A percentile compares a stretch with the other conserved stretches of the same genome.
phyloP scores from a whole-genome alignment of 202 grass and related monocot species.

The Schoenoplectus tabernaemontani region DNA sequence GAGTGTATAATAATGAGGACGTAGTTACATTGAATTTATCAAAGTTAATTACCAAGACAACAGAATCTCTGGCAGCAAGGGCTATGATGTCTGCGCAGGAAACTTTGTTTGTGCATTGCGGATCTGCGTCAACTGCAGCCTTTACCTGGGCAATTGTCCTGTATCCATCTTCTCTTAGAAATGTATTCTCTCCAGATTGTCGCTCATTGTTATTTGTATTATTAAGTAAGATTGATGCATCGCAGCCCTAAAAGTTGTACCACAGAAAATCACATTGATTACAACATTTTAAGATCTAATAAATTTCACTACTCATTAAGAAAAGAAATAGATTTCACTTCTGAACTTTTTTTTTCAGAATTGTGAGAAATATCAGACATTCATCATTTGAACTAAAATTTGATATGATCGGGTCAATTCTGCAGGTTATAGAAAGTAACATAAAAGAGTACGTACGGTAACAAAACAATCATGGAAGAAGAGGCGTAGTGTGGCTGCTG shows the following conservation, averaged over 20 bases:
- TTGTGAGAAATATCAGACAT: neutral
- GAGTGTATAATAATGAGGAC: neutral
- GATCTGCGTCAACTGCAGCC: conserved; percentile 57
- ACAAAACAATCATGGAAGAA: conserved; percentile 26
- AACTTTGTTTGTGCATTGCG: conserved; percentile 43
- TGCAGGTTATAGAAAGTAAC: neutral
- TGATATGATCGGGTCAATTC: neutral
- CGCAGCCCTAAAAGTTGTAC: conserved; percentile 28
- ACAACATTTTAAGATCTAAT: too few relatives aligned
- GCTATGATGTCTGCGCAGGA: conserved; percentile 86
- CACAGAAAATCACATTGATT: too few relatives aligned
- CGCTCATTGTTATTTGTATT: conserved; percentile 39
- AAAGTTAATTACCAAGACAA: conserved; percentile 46
- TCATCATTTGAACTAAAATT: neutral
- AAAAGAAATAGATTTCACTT: too few relatives aligned
- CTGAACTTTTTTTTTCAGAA: too few relatives aligned
- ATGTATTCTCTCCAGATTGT: conserved; percentile 39
- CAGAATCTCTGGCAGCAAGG: conserved; percentile 60
- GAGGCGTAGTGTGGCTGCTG: conserved; percentile 14
- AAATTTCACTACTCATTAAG: too few relatives aligned
- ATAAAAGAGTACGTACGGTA: neutral
- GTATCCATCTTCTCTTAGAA: conserved; percentile 51
- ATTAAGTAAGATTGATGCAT: conserved; percentile 60
- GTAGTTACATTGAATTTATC: neutral
- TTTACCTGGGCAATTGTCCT: conserved; percentile 54